Conservation (phyloP, 768 basidiomycete species). For the Dentipellis fragilis region DNA sequence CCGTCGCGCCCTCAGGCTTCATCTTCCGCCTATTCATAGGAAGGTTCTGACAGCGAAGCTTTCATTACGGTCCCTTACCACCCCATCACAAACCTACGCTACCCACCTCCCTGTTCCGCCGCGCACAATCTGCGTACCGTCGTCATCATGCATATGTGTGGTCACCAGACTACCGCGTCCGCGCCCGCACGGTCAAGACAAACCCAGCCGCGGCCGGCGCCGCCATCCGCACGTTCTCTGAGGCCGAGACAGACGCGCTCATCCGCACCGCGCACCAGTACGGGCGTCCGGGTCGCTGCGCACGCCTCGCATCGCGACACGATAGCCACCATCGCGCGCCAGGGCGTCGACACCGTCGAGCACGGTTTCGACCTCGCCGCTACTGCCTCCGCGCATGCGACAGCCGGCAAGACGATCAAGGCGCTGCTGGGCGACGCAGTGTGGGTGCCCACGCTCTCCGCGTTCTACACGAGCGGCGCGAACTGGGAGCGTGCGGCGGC, state of each 20-base stretch:
- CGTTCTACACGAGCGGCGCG: slow-evolving; percentile 26
- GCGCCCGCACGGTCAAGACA: slow-evolving; percentile 34
- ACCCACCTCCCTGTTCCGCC: too few relatives aligned
- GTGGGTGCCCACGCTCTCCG: slow-evolving; percentile 54
- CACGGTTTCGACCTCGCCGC: slow-evolving; percentile 32
- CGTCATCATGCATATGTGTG: neutral
- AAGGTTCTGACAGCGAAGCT: too few relatives aligned
- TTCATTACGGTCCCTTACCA: too few relatives aligned
- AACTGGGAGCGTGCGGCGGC: slow-evolving; percentile 28
- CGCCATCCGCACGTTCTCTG: slow-evolving; percentile 34
- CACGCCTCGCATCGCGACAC: slow-evolving; percentile 34
- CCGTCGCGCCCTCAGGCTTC: too few relatives aligned
- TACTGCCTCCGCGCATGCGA: slow-evolving; percentile 3
- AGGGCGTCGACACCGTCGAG: slow-evolving; percentile 43
- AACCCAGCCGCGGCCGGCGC: slow-evolving; percentile 24
- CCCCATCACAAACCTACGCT: too few relatives aligned
- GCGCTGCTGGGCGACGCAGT: slow-evolving; percentile 21
- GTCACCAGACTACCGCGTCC: slow-evolving; percentile 39
- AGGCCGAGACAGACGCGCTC: slow-evolving; percentile 36
- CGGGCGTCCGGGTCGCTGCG: slow-evolving; percentile 48
- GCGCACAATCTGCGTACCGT: too few relatives aligned
- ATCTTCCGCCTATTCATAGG: too few relatives aligned
- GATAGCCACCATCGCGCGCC: slow-evolving; percentile 22
- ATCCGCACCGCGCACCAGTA: slow-evolving; percentile 40
- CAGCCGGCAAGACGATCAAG: slow-evolving; percentile 2